A percentile compares a stretch with the other conserved stretches of the same genome.
Conservation (phyloP, 2,329 filamentous ascomycete species). For the Cladophialophora exuberans region DNA sequence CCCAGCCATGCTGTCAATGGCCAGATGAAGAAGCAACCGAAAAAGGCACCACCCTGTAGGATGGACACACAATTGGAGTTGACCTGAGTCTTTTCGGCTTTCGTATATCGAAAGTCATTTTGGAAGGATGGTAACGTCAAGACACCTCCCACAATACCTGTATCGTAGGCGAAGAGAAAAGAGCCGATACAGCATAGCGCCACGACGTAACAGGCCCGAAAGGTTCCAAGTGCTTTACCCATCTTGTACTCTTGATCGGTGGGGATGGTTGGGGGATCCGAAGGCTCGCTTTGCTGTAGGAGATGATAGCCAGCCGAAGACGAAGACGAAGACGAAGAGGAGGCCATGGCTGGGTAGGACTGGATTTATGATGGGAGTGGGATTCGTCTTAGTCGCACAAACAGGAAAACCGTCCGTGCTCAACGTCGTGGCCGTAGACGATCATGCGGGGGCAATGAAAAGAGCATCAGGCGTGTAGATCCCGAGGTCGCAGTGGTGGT, state of each 20-base stretch:
- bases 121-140: conserved; percentile 50
- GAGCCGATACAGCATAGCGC: conserved; percentile 44
- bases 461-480: conserved; percentile 9
- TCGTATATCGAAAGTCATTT: conserved; percentile 47
- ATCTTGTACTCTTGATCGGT: conserved; percentile 30
- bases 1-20: conserved; percentile 53
- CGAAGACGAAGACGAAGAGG: conserved; percentile 24
- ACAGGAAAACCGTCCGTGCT: background rate
- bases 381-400: too few species aligned
- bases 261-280: conserved; percentile 5
- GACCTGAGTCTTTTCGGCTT: conserved; percentile 43
- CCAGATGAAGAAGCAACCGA: conserved; percentile 55
- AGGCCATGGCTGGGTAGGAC: conserved; percentile 21
- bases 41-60: conserved; percentile 57
- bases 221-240: conserved; percentile 40
- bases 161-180: conserved; percentile 48
- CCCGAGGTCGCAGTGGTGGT: background rate
- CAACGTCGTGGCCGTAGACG: too few species aligned
- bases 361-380: conserved; percentile 5
- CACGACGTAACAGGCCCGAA: conserved; percentile 43
- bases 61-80: conserved; percentile 55
- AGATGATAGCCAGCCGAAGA: conserved; percentile 22
- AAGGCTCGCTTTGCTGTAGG: conserved; percentile 20
- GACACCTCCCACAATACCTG: conserved; percentile 51
- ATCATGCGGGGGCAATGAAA: conserved; percentile 7